phyloP scores from a whole-genome alignment of 2,329 filamentous ascomycete genomes.

The Curvularia lunata region DNA sequence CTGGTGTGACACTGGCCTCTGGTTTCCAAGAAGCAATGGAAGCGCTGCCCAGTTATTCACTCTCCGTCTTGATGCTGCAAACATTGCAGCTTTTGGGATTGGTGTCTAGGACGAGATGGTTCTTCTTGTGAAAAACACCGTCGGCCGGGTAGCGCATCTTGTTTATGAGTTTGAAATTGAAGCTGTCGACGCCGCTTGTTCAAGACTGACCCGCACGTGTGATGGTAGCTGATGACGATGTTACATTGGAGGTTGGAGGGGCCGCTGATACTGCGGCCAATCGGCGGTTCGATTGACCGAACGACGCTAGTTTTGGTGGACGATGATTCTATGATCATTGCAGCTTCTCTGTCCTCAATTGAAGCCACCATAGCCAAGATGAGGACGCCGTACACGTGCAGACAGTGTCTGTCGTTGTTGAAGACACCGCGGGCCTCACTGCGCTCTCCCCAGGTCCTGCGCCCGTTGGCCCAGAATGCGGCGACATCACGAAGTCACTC shows the following conservation, averaged over 20 bases:
- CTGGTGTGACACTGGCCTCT: not conserved
- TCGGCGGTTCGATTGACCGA: conserved; percentile 23
- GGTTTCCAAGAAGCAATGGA: not conserved
- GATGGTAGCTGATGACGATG: not conserved
- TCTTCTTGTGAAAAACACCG: not conserved
- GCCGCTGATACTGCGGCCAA: not conserved
- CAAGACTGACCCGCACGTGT: not conserved
- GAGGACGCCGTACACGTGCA: conserved; percentile 51
- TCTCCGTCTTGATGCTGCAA: not conserved
- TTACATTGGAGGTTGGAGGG: not conserved
- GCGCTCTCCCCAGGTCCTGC: conserved; percentile 30
- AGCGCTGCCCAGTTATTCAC: not conserved
- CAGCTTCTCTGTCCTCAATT: conserved; percentile 13
- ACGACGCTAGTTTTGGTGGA: conserved; percentile 21
- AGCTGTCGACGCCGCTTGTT: not conserved
- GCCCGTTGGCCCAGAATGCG: conserved; percentile 32
- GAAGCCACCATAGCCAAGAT: conserved; percentile 36
- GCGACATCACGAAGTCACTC: conserved; percentile 40
- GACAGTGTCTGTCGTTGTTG: conserved; percentile 47
- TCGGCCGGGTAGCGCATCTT: not conserved
- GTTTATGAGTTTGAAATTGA: not conserved
- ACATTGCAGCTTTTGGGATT: not conserved
- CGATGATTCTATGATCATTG: conserved; percentile 22
- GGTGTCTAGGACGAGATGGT: not conserved
- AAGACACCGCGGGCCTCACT: conserved; percentile 40